Conservation (phyloP, 768 basidiomycete genomes). For the Pseudohyphozyma bogoriensis region DNA sequence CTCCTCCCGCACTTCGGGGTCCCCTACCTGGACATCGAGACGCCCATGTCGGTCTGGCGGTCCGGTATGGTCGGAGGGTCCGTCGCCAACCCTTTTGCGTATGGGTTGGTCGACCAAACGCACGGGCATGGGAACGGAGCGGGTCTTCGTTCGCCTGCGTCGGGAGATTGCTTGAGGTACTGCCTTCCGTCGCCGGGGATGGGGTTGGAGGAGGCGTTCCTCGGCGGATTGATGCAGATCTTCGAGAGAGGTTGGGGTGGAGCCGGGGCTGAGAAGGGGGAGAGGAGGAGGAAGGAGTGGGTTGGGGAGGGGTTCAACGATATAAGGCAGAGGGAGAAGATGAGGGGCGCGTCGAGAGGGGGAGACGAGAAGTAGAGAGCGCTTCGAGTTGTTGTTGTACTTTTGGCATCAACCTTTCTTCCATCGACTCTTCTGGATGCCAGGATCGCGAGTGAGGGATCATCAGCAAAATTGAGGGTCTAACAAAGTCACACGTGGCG, state of each 20-base stretch:
- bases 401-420: too few relatives aligned
- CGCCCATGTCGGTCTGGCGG: constrained; percentile 25
- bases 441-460: too few relatives aligned
- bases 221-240: constrained; percentile 25
- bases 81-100: not conserved
- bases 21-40: constrained; percentile 30
- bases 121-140: not conserved
- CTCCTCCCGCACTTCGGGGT: constrained; percentile 25
- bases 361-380: too few relatives aligned
- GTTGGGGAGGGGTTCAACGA: too few relatives aligned
- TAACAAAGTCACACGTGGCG: too few relatives aligned
- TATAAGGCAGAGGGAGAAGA: too few relatives aligned
- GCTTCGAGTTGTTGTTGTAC: too few relatives aligned
- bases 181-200: constrained; percentile 32
- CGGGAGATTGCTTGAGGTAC: constrained; percentile 29
- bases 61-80: constrained; percentile 26
- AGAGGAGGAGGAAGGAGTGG: too few relatives aligned
- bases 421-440: too few relatives aligned
- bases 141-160: constrained; percentile 4
- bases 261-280: too few relatives aligned
- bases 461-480: too few relatives aligned
- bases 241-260: constrained; percentile 21
- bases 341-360: too few relatives aligned
- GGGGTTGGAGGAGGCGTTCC: constrained; percentile 27
- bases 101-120: not conserved